These are phyloP conservation scores for Tothia fuscella DNA, from an alignment of 2,329 filamentous ascomycete species.

Conservation along the genomic window DNA sequence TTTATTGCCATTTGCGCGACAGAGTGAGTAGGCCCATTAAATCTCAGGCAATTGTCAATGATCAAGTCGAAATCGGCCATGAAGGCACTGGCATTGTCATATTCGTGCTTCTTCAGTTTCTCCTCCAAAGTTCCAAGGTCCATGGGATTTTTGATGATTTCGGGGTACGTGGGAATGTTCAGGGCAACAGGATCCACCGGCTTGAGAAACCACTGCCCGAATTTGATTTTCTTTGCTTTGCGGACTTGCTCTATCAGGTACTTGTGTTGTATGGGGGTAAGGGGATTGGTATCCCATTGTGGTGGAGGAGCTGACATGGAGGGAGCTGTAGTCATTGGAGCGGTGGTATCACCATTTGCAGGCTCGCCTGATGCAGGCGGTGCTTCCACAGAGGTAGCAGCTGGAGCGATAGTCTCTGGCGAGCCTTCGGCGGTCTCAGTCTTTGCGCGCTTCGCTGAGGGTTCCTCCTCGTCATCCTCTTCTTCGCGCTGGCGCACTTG, in stretches of 20 bases:
- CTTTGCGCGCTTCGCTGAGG: slow-evolving; percentile 68
- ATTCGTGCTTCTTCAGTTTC: slow-evolving; percentile 60
- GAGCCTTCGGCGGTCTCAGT: slow-evolving; percentile 45
- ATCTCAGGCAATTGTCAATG: slow-evolving; percentile 63
- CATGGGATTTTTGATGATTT: slow-evolving; percentile 65
- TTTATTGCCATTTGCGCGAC: slow-evolving; percentile 58
- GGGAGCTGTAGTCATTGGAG: slow-evolving; percentile 1
- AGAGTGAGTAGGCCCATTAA: slow-evolving; percentile 70
- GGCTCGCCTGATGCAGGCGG: slow-evolving; percentile 9
- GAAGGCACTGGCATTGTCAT: slow-evolving; percentile 59
- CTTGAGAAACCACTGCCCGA: slow-evolving; percentile 60
- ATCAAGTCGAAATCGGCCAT: slow-evolving; percentile 65
- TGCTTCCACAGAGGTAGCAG: background rate
- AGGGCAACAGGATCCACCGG: slow-evolving; percentile 70
- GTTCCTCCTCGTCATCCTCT: slow-evolving; percentile 44
- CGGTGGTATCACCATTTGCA: slow-evolving; percentile 9
- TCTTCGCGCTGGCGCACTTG: slow-evolving; percentile 34
- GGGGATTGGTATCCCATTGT: slow-evolving; percentile 27
- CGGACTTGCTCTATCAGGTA: slow-evolving; percentile 55
- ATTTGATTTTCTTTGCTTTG: slow-evolving; percentile 76
- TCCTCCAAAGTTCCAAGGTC: slow-evolving; percentile 74
- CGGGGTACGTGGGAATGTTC: slow-evolving; percentile 60
- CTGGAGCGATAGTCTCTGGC: slow-evolving; percentile 16
- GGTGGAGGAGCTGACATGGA: background rate
- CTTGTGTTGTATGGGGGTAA: slow-evolving; percentile 48